These are phyloP conservation scores for Canavalia ensiformis DNA, from an alignment of 306 rosid species.

Conservation along the genomic window DNA sequence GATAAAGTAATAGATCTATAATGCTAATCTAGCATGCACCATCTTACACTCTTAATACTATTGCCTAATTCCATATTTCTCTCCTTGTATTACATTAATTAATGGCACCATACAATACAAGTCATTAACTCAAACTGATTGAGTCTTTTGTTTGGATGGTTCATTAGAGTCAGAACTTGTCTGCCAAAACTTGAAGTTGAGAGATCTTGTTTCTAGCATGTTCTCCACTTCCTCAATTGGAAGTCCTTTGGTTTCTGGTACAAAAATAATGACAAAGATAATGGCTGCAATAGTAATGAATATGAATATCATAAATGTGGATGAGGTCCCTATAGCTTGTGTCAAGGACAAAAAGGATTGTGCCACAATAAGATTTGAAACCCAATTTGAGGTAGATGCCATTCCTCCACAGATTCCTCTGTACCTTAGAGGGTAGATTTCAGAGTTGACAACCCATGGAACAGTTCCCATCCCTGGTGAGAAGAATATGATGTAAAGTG, in stretches of 20 bases:
- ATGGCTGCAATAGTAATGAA: constrained; percentile 60
- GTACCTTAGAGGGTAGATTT: constrained; percentile 70
- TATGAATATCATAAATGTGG: constrained; percentile 65
- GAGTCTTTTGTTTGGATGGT: constrained; percentile 7
- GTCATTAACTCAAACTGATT: constrained; percentile 5
- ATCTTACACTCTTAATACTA: background rate
- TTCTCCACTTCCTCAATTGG: constrained; percentile 72
- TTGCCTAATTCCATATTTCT: constrained; percentile 1
- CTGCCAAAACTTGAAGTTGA: constrained; percentile 69
- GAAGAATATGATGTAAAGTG: constrained; percentile 67
- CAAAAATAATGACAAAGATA: constrained; percentile 60
- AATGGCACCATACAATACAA: background rate
- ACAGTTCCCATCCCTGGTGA: constrained; percentile 80
- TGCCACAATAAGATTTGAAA: constrained; percentile 67
- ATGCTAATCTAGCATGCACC: background rate
- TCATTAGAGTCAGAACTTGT: constrained; percentile 32
- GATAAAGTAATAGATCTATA: constrained; percentile 15
- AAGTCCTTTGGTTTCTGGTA: constrained; percentile 73
- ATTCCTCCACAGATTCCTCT: constrained; percentile 74
- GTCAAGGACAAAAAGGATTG: constrained; percentile 67
- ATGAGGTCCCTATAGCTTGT: constrained; percentile 63
- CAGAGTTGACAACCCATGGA: constrained; percentile 82
- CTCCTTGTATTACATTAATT: background rate
- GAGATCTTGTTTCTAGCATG: constrained; percentile 58
- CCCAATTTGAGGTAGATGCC: constrained; percentile 75